Evolutionary conservation across 345 rosid species (phyloP).

Genomic region (Xanthoceras sorbifolium): DNA sequence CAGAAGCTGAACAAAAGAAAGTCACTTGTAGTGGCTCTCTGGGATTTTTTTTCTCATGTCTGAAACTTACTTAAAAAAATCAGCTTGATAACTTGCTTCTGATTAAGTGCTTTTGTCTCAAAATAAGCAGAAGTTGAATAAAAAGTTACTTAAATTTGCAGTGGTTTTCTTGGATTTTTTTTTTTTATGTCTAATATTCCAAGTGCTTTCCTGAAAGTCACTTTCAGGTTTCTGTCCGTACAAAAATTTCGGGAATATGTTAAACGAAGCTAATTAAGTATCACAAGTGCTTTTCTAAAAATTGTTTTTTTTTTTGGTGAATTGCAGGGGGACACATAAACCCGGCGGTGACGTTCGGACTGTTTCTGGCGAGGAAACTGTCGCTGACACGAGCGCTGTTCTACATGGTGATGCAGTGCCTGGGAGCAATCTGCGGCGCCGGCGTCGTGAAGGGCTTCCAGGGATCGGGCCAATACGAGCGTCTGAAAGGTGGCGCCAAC

Average conservation of each 20-base stretch:
- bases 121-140: neutral
- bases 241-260: too few species aligned
- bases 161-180: too few species aligned
- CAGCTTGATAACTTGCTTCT: too few species aligned
- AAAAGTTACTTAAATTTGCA: too few species aligned
- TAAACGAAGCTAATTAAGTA: neutral
- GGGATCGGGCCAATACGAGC: constrained; percentile 22
- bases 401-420: constrained; percentile 60
- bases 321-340: constrained; percentile 51
- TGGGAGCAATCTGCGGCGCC: constrained; percentile 59
- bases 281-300: neutral
- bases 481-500: constrained; percentile 45
- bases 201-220: too few species aligned
- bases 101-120: too few species aligned
- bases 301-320: neutral
- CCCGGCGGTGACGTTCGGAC: constrained; percentile 51
- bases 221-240: too few species aligned
- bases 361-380: constrained; percentile 53
- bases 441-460: constrained; percentile 56
- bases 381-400: constrained; percentile 49
- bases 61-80: neutral
- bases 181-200: too few species aligned
- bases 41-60: neutral
- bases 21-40: neutral
- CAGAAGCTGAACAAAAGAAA: neutral